Evolutionary conservation across 176 grass and related monocot species (phyloP), one percentile per base, ranked within the genome.

Genomic region (Avena sativa): DNA sequence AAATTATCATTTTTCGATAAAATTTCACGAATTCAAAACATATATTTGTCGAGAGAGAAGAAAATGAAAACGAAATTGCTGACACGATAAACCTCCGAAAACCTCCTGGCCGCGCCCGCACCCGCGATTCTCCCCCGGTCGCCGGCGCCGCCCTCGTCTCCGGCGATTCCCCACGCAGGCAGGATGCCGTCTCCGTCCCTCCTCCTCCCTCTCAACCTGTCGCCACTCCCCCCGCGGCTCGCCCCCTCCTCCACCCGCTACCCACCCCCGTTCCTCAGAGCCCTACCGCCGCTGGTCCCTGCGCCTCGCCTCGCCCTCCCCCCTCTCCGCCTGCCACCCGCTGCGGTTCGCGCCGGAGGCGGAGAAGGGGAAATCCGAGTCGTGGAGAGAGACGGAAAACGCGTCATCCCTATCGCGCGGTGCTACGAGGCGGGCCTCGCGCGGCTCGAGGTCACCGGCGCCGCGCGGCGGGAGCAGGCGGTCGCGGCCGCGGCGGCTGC

Each of bases 381-480:
- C 57, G 21, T 1, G 63, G 75, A 2, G 2, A 71, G 83, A 3
- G 58, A 79, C 12, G 51, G 3, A 4, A 43, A 16, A 0, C 64
- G 59, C 1, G 79, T 63, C 61, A 89, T 91, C 84, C 96, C 93
- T 0, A 82, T 90, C 44, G 79, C 91, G 30, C 91, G 96, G 46
- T 89, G 93, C 52, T 98, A 95, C 82, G 91, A 98, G 69, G 87
- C 72, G 9, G 79, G 80, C 84, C 88, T 98, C 40, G 91, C 90
- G 10, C 50, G 87, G 12, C 91, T 98, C 69, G 86, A 89, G 32
- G 34, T 98, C 61, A 64, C 92, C 16, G 96, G 92, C 43, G 63
- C 81, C 49, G 92, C 89, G 43, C 51, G 83, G 13, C 83, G 81
- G 49, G 87, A 94, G 38, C 96, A 95, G 90, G 93, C 96, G 1